Evolutionary conservation across 2,329 filamentous ascomycete genomes (phyloP).

Genomic region (Coleophoma cylindrospora): DNA sequence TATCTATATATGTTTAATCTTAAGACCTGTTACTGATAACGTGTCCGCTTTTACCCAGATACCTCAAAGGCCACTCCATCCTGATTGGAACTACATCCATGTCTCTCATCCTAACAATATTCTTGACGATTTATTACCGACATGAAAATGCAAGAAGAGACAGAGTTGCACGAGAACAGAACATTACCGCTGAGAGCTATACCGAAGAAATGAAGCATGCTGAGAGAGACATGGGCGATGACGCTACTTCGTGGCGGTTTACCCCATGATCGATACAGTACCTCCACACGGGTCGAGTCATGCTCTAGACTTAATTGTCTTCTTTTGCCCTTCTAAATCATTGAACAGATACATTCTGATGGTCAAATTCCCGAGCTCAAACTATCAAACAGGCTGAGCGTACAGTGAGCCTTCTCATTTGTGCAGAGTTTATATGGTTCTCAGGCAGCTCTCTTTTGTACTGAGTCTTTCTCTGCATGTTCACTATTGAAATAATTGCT

Average conservation of each 20-base stretch:
- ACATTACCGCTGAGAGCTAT: slow-evolving; percentile 43
- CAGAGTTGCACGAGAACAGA: slow-evolving; percentile 23
- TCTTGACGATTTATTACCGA: slow-evolving; percentile 54
- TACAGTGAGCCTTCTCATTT: too few relatives aligned
- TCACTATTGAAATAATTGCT: too few relatives aligned
- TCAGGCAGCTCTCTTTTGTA: too few relatives aligned
- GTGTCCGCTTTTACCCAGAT: slow-evolving; percentile 20
- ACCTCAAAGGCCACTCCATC: slow-evolving; percentile 38
- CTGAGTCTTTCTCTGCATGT: too few relatives aligned
- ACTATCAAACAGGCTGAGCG: too few relatives aligned
- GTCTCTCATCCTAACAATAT: slow-evolving; percentile 41
- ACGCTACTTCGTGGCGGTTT: slow-evolving; percentile 50
- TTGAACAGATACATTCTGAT: too few relatives aligned
- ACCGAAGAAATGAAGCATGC: slow-evolving; percentile 45
- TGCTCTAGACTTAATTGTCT: too few relatives aligned
- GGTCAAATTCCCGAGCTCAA: too few relatives aligned
- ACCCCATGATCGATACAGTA: slow-evolving; percentile 23
- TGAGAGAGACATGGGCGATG: slow-evolving; percentile 51
- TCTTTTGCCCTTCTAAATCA: too few relatives aligned
- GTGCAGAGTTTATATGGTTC: too few relatives aligned
- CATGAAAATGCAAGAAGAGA: slow-evolving; percentile 52
- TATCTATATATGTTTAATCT: background rate
- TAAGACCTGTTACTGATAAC: background rate
- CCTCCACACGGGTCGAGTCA: too few relatives aligned
- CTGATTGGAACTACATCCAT: slow-evolving; percentile 39